Base-by-base conservation (phyloP, 371 early-diverging fungal species). In the Dichotomocladium elegans region DNA sequence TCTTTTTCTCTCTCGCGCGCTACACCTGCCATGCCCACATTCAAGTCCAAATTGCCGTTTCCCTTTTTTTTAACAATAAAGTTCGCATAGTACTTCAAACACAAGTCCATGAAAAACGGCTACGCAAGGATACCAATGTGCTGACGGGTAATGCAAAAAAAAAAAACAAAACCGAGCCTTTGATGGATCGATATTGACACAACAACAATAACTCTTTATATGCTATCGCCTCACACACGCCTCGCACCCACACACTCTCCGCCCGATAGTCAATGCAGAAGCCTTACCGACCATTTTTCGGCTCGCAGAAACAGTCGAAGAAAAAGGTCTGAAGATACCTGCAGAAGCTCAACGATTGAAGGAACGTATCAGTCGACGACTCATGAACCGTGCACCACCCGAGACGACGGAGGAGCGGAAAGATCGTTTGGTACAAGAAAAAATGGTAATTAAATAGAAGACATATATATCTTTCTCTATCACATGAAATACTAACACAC, bases 281-380 rank as follows among this genome's bases (percentile, higher is more conserved):
- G 62, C 72, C 2, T 53, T 69, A 21, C 76, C 81, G 0, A 73
- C 76, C 14, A 64, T 87, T 10, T 87, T 84, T 65, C 69, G 83
- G 46, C 55, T 85, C 10, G 83, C 83, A 1, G 84, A 85, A 17
- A 83, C 87, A 0, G 85, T 85, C 4, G 83, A 84, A 50, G 75
- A 77, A 60, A 71, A 63, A 22, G 80, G 77, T 33, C 79, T 85
- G 56, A 72, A 69, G 31, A 73, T 76, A 54, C 49, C 75, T 12
- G 61, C 69, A 1, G 77, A 83, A 44, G 77, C 82, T 3, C 63
- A 68, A 31, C 80, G 79, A 31, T 56, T 82, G 14, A 72, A 73
- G 80, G 81, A 81, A 28, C 77, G 74, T 37, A 81, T 83, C 25
- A 56, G 72, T 15, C 63, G 70, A 34, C 54, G 79, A 24, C 66